These are phyloP conservation scores for Ophiostoma perfectum DNA, from an alignment of 2,329 filamentous ascomycete species.

Conservation along the genomic window DNA sequence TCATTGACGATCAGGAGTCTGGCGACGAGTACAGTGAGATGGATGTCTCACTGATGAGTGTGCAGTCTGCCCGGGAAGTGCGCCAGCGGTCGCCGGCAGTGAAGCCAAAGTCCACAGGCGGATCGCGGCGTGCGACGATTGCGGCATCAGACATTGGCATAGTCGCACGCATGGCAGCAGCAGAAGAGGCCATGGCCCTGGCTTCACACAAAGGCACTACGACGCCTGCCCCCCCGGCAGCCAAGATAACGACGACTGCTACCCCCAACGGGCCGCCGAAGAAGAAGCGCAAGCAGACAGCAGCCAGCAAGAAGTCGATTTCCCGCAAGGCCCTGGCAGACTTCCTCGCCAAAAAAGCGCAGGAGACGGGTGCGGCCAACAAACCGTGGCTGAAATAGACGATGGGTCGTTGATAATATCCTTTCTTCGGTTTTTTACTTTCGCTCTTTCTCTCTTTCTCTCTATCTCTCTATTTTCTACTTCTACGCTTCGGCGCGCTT, in stretches of 20 bases:
- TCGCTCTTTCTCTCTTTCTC: background rate
- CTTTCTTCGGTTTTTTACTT: background rate
- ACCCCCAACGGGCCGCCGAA: background rate
- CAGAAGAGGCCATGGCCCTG: background rate
- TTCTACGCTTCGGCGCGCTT: background rate
- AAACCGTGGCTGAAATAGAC: background rate
- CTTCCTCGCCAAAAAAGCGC: background rate
- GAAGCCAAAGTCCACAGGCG: background rate
- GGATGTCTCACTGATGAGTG: background rate
- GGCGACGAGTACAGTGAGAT: slow-evolving; percentile 5
- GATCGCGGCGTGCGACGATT: background rate
- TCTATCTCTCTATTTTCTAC: background rate
- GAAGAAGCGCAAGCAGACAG: background rate
- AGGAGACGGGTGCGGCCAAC: background rate
- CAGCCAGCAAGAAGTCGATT: background rate
- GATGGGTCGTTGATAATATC: background rate
- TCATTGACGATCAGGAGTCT: background rate
- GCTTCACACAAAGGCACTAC: background rate
- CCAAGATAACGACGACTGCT: background rate
- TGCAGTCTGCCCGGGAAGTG: background rate
- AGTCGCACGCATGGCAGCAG: background rate
- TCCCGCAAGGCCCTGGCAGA: background rate
- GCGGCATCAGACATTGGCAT: background rate
- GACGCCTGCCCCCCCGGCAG: background rate
- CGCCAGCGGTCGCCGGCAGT: background rate